Evolutionary conservation across 2,329 filamentous ascomycete species (phyloP).

Genomic region (Pseudogymnoascus sp.): DNA sequence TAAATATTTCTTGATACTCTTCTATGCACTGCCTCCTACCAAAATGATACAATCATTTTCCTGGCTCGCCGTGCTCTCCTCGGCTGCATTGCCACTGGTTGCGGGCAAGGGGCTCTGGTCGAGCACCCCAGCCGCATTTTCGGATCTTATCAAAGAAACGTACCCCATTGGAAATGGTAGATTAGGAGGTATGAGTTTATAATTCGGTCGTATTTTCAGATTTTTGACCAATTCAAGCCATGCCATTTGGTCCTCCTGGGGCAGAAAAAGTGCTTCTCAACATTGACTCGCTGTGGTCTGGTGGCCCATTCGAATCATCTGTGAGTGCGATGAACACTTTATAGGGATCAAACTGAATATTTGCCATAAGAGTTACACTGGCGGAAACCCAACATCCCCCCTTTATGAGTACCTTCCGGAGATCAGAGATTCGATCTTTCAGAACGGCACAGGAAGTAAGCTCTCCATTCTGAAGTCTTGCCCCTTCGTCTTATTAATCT

Average conservation of each 20-base stretch:
- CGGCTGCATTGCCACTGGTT: not conserved
- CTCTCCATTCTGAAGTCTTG: not conserved
- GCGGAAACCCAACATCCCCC: conserved; percentile 36
- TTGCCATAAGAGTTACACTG: conserved; percentile 33
- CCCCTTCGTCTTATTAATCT: not conserved
- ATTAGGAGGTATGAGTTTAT: conserved; percentile 30
- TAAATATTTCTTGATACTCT: not conserved
- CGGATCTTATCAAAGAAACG: conserved; percentile 28
- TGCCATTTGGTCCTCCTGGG: conserved; percentile 36
- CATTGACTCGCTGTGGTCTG: conserved; percentile 41
- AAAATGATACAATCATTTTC: not conserved
- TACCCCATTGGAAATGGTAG: conserved; percentile 43
- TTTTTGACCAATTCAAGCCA: conserved; percentile 21
- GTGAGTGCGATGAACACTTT: conserved; percentile 21
- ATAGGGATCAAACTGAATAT: not conserved
- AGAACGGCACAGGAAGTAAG: conserved; percentile 40
- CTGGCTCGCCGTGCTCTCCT: not conserved
- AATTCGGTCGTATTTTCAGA: not conserved
- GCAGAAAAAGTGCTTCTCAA: conserved; percentile 38
- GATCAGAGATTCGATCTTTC: conserved; percentile 39
- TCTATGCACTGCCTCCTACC: not conserved
- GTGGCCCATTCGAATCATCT: conserved; percentile 38
- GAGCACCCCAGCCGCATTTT: conserved; percentile 11
- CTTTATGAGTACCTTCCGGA: conserved; percentile 31
- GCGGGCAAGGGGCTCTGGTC: conserved; percentile 7